Base-by-base conservation (phyloP, 1,284 basidiomycete species). In the Fomitopsis betulina region DNA sequence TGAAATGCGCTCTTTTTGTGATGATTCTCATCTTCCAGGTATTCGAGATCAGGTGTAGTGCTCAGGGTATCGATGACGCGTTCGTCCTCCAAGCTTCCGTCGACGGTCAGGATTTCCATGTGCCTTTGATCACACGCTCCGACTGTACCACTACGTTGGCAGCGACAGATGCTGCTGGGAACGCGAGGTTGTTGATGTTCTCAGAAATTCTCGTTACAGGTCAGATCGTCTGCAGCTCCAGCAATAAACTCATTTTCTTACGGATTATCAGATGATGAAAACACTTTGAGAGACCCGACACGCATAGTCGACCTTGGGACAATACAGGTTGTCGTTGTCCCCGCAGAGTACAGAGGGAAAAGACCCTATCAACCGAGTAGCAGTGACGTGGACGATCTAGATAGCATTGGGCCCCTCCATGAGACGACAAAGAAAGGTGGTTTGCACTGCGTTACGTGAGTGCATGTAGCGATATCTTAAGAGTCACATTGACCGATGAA, bases 341-440 rank as follows among this genome's bases (percentile, higher is more conserved):
- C 23, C 45, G 8, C 23, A 30, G 27, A 2, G 27, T 10, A 3
- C 23, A 19, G n/a, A 9, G n/a, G 40, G 9, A 17, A 5, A 19
- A 9, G 5, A 1, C 19, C 19, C 2, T 21, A 15, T 2, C 10
- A 2, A 15, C 42, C 42, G 5, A n/a, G n/a, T 7, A 10, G 21
- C 23, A 1, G 21, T 43, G 23, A 7, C 42, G 21, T 25, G 15
- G 8, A 10, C 17, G 27, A 3, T 30, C 27, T 12, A 47, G 5
- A 33, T 32, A 50, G 32, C 47, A 32, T 50, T 50, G 66, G 61
- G 4, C 55, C 61, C 13, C 55, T 67, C 8, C 62, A 67, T 21
- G 66, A 67, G 45, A 62, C 60, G 12, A 62, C 56, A 38, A 67
- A 67, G 64, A 67, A 67, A 43, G 64, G 55, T 5, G 63, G 63